phyloP scores from a whole-genome alignment of 805 yeast genomes.

The Saturnispora serradocipensis region DNA sequence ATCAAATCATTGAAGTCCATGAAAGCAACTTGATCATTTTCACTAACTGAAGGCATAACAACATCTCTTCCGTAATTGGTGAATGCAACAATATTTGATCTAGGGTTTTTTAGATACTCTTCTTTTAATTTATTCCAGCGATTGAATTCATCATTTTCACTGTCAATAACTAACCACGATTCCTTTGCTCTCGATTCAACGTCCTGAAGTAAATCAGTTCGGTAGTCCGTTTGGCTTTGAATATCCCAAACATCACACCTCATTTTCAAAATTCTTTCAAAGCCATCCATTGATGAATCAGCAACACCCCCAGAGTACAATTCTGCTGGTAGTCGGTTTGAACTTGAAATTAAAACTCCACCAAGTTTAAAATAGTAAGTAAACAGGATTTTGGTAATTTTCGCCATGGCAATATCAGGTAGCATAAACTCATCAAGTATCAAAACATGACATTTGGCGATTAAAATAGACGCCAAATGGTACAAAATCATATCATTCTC shows the following conservation, averaged over 20 bases:
- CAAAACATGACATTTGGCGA: constrained; percentile 46
- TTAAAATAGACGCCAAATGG: constrained; percentile 59
- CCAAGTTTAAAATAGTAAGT: constrained; percentile 65
- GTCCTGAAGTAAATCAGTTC: constrained; percentile 29
- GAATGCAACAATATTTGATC: constrained; percentile 23
- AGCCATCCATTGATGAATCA: constrained; percentile 46
- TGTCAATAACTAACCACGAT: constrained; percentile 29
- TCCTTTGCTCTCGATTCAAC: constrained; percentile 10
- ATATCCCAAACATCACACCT: constrained; percentile 57
- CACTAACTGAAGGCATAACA: constrained; percentile 32
- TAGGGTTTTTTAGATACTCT: constrained; percentile 1
- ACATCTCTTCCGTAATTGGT: constrained; percentile 50
- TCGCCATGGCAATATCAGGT: constrained; percentile 69
- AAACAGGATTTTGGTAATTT: constrained; percentile 53
- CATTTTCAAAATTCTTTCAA: constrained; percentile 45
- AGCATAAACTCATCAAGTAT: constrained; percentile 68
- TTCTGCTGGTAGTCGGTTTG: constrained; percentile 65
- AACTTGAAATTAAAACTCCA: constrained; percentile 67
- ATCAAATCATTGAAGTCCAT: constrained; percentile 49
- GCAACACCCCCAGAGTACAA: constrained; percentile 58
- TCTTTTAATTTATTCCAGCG: constrained; percentile 31
- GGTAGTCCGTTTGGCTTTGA: constrained; percentile 49
- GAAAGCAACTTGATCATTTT: constrained; percentile 32
- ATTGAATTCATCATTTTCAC: constrained; percentile 21
- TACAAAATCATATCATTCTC: constrained; percentile 58